A percentile compares a stretch with the other conserved stretches of the same genome.
Conservation (phyloP, 352 stramenopile species). For the Globisporangium nagaii region DNA sequence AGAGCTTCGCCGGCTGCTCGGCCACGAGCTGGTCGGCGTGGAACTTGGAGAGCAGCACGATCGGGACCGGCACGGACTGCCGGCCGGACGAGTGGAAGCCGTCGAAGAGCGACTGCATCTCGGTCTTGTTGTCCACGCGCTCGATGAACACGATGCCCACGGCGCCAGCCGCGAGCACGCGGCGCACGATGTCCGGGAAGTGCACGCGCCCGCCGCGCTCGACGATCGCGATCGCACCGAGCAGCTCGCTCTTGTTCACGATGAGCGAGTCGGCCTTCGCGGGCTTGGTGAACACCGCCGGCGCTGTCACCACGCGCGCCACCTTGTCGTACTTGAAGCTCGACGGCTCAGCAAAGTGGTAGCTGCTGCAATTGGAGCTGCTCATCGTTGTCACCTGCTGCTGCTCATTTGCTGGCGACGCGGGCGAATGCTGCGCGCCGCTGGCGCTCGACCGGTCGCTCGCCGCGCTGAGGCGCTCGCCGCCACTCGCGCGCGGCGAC, state of each 20-base stretch:
- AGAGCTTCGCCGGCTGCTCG: slow-evolving; percentile 46
- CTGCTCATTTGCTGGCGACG: slow-evolving; percentile 9
- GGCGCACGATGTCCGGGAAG: slow-evolving; percentile 80
- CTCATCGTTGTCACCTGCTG: too few species aligned
- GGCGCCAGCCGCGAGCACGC: slow-evolving; percentile 55
- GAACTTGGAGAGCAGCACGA: slow-evolving; percentile 73
- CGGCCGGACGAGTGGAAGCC: slow-evolving; percentile 83
- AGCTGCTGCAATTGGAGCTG: slow-evolving; percentile 15
- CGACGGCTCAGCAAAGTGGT: slow-evolving; percentile 80
- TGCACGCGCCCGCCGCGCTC: slow-evolving; percentile 75
- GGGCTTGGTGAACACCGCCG: slow-evolving; percentile 57
- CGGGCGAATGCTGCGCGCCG: background rate
- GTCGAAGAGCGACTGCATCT: slow-evolving; percentile 76
- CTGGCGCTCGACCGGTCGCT: slow-evolving; percentile 1
- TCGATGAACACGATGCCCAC: slow-evolving; percentile 79
- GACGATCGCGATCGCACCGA: slow-evolving; percentile 69
- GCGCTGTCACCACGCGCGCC: slow-evolving; percentile 37
- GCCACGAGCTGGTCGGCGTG: slow-evolving; percentile 67
- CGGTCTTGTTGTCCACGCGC: slow-evolving; percentile 38
- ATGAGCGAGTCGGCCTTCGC: slow-evolving; percentile 67
- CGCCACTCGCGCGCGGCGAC: background rate
- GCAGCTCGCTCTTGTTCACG: slow-evolving; percentile 43
- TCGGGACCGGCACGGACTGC: slow-evolving; percentile 65
- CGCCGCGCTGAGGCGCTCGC: background rate
- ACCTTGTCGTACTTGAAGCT: slow-evolving; percentile 77